Conservation (phyloP, 768 basidiomycete species). For the Clavaria fumosa region DNA sequence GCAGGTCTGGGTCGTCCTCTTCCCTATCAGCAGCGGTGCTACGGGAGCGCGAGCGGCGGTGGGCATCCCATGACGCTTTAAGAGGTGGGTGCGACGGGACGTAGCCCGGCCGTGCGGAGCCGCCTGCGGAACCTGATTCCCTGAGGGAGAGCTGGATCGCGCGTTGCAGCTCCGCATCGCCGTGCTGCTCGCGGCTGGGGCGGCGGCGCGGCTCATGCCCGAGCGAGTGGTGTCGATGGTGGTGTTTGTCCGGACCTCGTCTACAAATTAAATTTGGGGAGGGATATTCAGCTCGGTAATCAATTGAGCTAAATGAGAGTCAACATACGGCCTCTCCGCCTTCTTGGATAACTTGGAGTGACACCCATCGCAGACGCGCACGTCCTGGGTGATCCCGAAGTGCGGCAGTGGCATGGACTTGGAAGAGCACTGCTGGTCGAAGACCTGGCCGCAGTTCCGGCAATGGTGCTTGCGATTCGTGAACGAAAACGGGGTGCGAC, state of each 20-base stretch:
- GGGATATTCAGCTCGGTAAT: not conserved
- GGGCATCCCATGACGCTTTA: too few relatives aligned
- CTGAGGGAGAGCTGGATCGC: constrained; percentile 86
- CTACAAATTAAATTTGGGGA: not conserved
- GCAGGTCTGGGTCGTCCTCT: constrained; percentile 85
- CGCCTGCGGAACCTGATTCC: constrained; percentile 43
- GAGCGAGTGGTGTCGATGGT: constrained; percentile 40
- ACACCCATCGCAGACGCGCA: constrained; percentile 89
- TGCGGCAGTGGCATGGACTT: constrained; percentile 76
- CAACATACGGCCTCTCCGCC: constrained; percentile 37
- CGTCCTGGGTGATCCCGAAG: constrained; percentile 84
- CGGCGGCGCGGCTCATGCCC: constrained; percentile 37
- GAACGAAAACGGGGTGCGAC: constrained; percentile 80
- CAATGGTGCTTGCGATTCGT: constrained; percentile 98
- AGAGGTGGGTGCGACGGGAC: constrained; percentile 65
- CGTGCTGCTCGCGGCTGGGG: constrained; percentile 36
- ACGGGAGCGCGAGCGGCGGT: constrained; percentile 30
- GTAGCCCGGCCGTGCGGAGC: constrained; percentile 44
- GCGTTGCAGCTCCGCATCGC: constrained; percentile 81
- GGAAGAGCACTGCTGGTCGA: constrained; percentile 86
- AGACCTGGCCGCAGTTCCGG: constrained; percentile 93
- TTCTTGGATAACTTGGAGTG: constrained; percentile 60
- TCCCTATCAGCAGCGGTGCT: constrained; percentile 29
- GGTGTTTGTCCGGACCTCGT: constrained; percentile 23
- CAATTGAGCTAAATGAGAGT: not conserved